These are phyloP conservation scores for Barnettozyma hawaiiensis DNA, from an alignment of 1,139 yeast species.

Conservation along the genomic window DNA sequence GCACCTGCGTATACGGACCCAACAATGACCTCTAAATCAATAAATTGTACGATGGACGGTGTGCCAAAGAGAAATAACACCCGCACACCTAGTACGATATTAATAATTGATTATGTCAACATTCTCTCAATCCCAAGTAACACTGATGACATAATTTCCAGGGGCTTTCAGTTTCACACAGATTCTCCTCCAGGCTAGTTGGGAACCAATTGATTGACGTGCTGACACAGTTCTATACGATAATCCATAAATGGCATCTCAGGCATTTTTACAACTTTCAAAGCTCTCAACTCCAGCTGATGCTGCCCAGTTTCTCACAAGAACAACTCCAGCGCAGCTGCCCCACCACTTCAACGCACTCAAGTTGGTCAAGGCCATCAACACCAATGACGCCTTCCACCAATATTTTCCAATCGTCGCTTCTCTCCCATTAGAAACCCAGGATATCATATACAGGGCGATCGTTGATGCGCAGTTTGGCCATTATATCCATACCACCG, in stretches of 20 bases:
- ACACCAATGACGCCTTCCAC: slow-evolving; percentile 7
- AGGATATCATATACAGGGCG: not conserved
- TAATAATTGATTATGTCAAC: no score
- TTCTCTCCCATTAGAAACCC: not conserved
- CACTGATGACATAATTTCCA: not conserved
- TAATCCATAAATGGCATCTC: slow-evolving; percentile 4
- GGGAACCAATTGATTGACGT: not conserved
- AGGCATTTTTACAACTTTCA: slow-evolving; percentile 7
- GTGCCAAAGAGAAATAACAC: no score
- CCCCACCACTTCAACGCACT: slow-evolving; percentile 5
- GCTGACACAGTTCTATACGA: not conserved
- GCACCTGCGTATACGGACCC: no score
- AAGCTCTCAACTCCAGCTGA: not conserved
- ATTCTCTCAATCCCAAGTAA: no score
- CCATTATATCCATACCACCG: slow-evolving; percentile 5
- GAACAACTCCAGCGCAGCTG: slow-evolving; percentile 1
- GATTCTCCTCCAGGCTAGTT: not conserved
- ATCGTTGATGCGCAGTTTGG: slow-evolving; percentile 6
- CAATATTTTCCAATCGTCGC: not conserved
- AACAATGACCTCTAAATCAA: no score
- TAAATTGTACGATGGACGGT: no score
- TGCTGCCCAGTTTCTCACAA: slow-evolving; percentile 1
- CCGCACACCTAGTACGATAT: no score
- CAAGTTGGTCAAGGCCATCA: slow-evolving; percentile 8
- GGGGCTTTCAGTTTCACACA: no score